Conservation (phyloP, 2,329 filamentous ascomycete genomes). For the Pestalotiopsis sp. region DNA sequence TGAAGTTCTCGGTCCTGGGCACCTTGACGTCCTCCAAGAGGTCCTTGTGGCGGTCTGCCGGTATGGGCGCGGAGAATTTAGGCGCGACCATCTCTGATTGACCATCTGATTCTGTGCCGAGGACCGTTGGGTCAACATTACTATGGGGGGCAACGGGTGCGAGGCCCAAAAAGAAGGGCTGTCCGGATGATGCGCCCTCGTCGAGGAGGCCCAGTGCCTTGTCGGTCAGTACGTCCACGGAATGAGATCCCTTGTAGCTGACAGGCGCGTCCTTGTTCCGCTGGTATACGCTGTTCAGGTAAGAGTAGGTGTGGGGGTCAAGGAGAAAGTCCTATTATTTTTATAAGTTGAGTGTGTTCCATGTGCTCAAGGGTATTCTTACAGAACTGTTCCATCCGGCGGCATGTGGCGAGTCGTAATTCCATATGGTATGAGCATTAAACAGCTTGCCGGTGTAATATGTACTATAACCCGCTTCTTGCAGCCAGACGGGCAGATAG, state of each 20-base stretch:
- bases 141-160: constrained; percentile 63
- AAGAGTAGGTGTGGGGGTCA: constrained; percentile 65
- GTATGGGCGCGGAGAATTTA: constrained; percentile 53
- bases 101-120: background rate
- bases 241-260: constrained; percentile 57
- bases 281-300: constrained; percentile 63
- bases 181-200: constrained; percentile 28
- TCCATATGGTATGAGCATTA: constrained; percentile 63
- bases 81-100: constrained; percentile 21
- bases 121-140: constrained; percentile 22
- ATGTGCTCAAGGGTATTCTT: background rate
- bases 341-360: background rate
- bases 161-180: constrained; percentile 62
- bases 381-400: constrained; percentile 60
- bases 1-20: constrained; percentile 68
- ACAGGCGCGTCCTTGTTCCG: constrained; percentile 57
- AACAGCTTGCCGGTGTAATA: constrained; percentile 77
- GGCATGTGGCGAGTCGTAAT: constrained; percentile 61
- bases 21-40: constrained; percentile 62
- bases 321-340: constrained; percentile 43
- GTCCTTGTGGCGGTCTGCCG: constrained; percentile 60
- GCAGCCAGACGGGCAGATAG: constrained; percentile 73
- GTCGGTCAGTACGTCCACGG: constrained; percentile 53
- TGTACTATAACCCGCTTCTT: constrained; percentile 67
- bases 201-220: constrained; percentile 54